phyloP scores from a whole-genome alignment of 176 grass and related monocot genomes.

The Eragrostis curvula region DNA sequence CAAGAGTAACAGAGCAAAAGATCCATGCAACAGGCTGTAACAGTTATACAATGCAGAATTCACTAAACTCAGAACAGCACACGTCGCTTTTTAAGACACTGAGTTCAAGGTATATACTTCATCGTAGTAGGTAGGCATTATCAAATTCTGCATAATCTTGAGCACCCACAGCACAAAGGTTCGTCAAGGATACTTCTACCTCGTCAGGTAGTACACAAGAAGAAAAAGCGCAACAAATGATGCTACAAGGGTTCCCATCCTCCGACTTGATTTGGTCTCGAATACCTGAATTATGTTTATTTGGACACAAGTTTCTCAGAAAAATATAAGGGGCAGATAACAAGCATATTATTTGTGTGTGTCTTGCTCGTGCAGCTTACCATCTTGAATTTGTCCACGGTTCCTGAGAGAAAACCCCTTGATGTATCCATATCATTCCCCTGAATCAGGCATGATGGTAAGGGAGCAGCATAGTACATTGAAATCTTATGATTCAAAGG shows the following conservation, averaged over 20 bases:
- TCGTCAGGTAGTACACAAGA: conserved; percentile 90
- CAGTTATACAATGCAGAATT: conserved; percentile 12
- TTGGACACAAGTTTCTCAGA: neutral
- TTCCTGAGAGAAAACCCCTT: conserved; percentile 95
- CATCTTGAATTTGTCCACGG: conserved; percentile 92
- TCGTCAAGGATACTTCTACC: conserved; percentile 41
- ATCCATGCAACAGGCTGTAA: neutral
- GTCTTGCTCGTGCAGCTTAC: conserved; percentile 36
- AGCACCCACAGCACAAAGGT: neutral
- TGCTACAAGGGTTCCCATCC: conserved; percentile 86
- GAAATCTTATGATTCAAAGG: neutral
- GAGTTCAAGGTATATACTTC: conserved; percentile 35
- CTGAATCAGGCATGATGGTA: conserved; percentile 40
- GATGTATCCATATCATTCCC: conserved; percentile 97
- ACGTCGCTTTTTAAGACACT: conserved; percentile 20
- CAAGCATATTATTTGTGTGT: neutral
- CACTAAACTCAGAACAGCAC: conserved; percentile 31
- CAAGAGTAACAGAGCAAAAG: conserved; percentile 29
- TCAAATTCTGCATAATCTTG: conserved; percentile 30
- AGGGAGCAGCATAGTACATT: neutral
- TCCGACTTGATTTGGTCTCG: conserved; percentile 90
- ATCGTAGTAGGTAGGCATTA: neutral
- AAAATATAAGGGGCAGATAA: neutral
- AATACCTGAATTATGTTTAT: conserved; percentile 61
- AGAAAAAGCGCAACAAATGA: conserved; percentile 88